These are phyloP conservation scores for Apiospora kogelbergensis DNA, from an alignment of 2,329 filamentous ascomycete genomes.

Conservation along the genomic window DNA sequence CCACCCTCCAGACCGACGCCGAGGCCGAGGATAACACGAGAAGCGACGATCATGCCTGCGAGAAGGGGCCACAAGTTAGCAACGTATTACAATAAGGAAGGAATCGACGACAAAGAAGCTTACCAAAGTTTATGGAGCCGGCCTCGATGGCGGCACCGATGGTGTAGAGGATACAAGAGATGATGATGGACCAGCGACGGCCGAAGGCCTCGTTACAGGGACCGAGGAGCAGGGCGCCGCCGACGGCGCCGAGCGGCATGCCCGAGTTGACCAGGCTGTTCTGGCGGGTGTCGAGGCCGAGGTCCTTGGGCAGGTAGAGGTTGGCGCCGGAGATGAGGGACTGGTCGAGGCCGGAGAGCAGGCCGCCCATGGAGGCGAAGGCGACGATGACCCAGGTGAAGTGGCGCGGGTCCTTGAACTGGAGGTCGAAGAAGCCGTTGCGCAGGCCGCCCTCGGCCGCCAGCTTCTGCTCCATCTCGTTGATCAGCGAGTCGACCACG, in stretches of 20 bases:
- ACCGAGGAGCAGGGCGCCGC: conserved; percentile 65
- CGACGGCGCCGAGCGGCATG: conserved; percentile 72
- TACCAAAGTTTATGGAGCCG: conserved; percentile 63
- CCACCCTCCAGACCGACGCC: conserved; percentile 74
- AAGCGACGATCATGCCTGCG: conserved; percentile 64
- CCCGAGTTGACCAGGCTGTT: conserved; percentile 68
- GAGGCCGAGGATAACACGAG: conserved; percentile 66
- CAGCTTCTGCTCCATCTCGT: conserved; percentile 42
- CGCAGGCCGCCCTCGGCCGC: conserved; percentile 27
- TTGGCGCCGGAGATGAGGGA: conserved; percentile 72
- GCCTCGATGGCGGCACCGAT: conserved; percentile 68
- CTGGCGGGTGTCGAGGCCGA: conserved; percentile 54
- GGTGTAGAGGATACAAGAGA: conserved; percentile 69
- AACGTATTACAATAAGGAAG: too few relatives aligned
- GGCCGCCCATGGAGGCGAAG: conserved; percentile 74
- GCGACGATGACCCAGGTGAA: conserved; percentile 69
- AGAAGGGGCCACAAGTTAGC: background rate
- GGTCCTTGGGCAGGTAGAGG: conserved; percentile 60
- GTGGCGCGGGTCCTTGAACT: conserved; percentile 60
- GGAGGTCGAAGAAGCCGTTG: conserved; percentile 50
- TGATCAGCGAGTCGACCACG: conserved; percentile 40
- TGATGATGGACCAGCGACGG: conserved; percentile 66
- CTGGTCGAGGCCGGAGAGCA: conserved; percentile 72
- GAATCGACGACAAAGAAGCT: too few relatives aligned
- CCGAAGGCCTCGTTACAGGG: conserved; percentile 69